Evolutionary conservation across 352 stramenopile species (phyloP), one percentile per base, ranked within the genome.

Genomic region (Phytophthora rubi): DNA sequence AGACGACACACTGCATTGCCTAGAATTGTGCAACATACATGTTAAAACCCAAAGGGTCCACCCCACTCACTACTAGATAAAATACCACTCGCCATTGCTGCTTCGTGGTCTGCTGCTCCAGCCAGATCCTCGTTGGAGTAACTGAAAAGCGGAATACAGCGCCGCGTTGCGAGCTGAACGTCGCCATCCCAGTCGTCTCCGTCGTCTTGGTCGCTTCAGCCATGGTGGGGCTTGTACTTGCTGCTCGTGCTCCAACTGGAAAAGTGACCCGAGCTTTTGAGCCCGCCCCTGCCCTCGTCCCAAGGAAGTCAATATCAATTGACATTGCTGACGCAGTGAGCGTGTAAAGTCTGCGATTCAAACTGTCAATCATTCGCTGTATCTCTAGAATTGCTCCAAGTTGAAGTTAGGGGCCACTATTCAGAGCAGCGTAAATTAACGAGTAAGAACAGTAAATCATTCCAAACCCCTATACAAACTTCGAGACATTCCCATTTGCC

Each of bases 1-100:
- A 39, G 67, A 76, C 15, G 65, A 68, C 56, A 78, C 62, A 2
- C 37, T 55, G 23, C 71, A 75, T 53, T 73, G 60, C 71, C 71
- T 78, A 59, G 13, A 16, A 53, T 15, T 16, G 15, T 33, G 51
- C 6, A 39, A 15, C 21, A 4, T 53, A 53, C 8, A 32, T 12
- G 30, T n/a, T 15, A 44, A 23, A 21, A 30, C 28, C 4, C 23
- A 44, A n/a, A 44, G 16, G 37, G 15, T 48, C 42, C 6, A 21
- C 18, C 9, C 16, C 16, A 61, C 45, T 4, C 16, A 26, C 6
- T 48, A 21, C n/a, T 9, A n/a, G 6, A 7, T 51, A 51, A 26
- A 52, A 2, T 52, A 3, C 8, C 9, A 9, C 44, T 59, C 23
- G 75, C 59, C 55, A 76, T 37, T 70, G 63, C 28, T 72, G 57